Evolutionary conservation across 139 green algal species (phyloP), one percentile per base, ranked within the genome.

Genomic region (Astrephomene gubernaculifera): DNA sequence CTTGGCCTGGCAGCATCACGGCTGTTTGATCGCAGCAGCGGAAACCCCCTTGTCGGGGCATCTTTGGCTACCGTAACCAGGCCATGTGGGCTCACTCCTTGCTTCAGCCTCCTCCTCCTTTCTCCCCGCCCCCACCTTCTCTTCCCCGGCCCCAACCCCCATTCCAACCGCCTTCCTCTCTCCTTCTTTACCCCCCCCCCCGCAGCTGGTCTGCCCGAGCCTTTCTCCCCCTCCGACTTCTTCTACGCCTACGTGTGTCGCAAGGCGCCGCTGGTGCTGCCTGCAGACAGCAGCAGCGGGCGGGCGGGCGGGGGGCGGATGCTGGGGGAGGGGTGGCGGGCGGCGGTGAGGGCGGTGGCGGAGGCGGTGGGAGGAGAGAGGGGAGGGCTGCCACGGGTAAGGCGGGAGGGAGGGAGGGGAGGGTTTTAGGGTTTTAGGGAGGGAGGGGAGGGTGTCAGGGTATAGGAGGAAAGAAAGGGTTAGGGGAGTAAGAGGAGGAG

Each of bases 241-340:
- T 88, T 88, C 38, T 88, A 74, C 35, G 74, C 73, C 4, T 88
- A 88, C 83, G 45, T 36, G 22, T 88, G 83, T 73, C 61, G 64
- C 36, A 61, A 53, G 45, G 65, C 36, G 36, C 73, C 73, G 45
- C 49, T 88, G 41, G 35, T 61, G 35, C 83, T 88, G 60, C 82
- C 7, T n/a, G 31, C 1, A 25, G 35, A 67, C 39, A 43, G 54
- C 57, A 10, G 38, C 2, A 27, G 25, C 36, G 14, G 53, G 57
- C 6, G 19, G 49, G 38, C 19, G 38, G 36, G 27, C 39, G 71
- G 65, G 49, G 76, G 25, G 41, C 60, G 76, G n/a, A 29, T 83
- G 57, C 76, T 60, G 60, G 76, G n/a, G n/a, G n/a, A 72, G 29
- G 76, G 76, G n/a, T 83, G 76, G 76, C 22, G 43, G 39, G 41